These are phyloP conservation scores for Tardiomyces blankii DNA, from an alignment of 1,139 yeast genomes.

Conservation along the genomic window DNA sequence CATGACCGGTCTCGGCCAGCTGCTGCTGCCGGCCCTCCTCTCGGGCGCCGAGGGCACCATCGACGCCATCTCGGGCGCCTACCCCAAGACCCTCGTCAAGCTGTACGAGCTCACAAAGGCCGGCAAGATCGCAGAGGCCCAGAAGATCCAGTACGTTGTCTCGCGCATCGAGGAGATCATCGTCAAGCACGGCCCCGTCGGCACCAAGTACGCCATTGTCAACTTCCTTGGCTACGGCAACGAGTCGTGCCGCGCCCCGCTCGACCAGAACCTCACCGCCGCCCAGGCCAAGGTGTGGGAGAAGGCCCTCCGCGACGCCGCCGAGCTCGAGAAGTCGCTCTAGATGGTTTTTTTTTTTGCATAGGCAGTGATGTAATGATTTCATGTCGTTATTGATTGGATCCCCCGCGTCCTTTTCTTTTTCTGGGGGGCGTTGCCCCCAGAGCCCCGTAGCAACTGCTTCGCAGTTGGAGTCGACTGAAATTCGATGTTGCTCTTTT, in stretches of 20 bases:
- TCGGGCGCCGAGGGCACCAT: constrained; percentile 38
- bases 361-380: neutral
- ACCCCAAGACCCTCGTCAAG: constrained; percentile 34
- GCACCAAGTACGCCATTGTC: constrained; percentile 33
- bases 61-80: constrained; percentile 40
- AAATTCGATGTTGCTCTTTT: no score
- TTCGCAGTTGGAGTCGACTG: no score
- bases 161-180: constrained; percentile 35
- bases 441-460: no score
- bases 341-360: constrained; percentile 4
- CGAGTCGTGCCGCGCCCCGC: constrained; percentile 12
- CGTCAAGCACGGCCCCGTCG: constrained; percentile 33
- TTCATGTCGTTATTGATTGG: no score
- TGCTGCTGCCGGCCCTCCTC: constrained; percentile 33
- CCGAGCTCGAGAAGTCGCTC: constrained; percentile 15
- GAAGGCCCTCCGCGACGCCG: constrained; percentile 11
- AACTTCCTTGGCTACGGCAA: constrained; percentile 30
- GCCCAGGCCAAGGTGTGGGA: constrained; percentile 10
- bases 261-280: constrained; percentile 10
- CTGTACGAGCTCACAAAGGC: constrained; percentile 21
- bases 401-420: no score
- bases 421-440: no score
- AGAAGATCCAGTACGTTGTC: constrained; percentile 30
- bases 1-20: constrained; percentile 41
- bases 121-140: constrained; percentile 32